Percentiles rank a stretch among this genome's conserved stretches.
phyloP scores from a whole-genome alignment of 1,139 yeast genomes.

The Candida glucosophila region DNA sequence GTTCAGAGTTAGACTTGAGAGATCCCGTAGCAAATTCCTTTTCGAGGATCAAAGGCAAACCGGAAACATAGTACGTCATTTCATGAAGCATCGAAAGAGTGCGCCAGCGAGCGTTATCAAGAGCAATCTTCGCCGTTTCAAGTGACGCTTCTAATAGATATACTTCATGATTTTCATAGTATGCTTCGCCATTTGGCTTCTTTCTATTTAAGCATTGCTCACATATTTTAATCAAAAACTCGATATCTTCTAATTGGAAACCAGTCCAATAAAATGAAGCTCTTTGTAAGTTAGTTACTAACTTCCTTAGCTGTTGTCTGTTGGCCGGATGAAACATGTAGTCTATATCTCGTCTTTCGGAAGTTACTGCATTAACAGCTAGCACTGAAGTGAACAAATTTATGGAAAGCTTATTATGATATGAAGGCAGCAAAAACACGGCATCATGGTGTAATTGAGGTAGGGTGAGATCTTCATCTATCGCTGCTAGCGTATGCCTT shows the following conservation, averaged over 20 bases:
- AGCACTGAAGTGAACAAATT: constrained; percentile 59
- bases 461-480: constrained; percentile 45
- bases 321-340: constrained; percentile 63
- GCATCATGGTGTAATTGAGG: constrained; percentile 55
- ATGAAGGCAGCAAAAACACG: constrained; percentile 50
- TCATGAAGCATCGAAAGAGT: constrained; percentile 51
- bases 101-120: constrained; percentile 47
- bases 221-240: constrained; percentile 42
- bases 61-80: constrained; percentile 46
- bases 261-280: constrained; percentile 75
- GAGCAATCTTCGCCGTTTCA: constrained; percentile 37
- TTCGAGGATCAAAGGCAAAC: constrained; percentile 32
- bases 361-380: constrained; percentile 66
- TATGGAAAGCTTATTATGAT: constrained; percentile 49
- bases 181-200: constrained; percentile 11
- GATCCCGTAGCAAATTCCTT: constrained; percentile 37
- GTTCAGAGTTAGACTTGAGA: constrained; percentile 8
- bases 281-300: constrained; percentile 53
- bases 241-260: constrained; percentile 48
- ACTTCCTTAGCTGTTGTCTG: constrained; percentile 42
- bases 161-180: constrained; percentile 29
- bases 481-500: constrained; percentile 45
- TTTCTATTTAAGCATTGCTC: constrained; percentile 34
- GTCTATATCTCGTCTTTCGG: constrained; percentile 58
- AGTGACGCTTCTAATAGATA: constrained; percentile 32